These are phyloP conservation scores for Xylariaceae sp. DNA, from an alignment of 2,329 filamentous ascomycete genomes.

Conservation along the genomic window DNA sequence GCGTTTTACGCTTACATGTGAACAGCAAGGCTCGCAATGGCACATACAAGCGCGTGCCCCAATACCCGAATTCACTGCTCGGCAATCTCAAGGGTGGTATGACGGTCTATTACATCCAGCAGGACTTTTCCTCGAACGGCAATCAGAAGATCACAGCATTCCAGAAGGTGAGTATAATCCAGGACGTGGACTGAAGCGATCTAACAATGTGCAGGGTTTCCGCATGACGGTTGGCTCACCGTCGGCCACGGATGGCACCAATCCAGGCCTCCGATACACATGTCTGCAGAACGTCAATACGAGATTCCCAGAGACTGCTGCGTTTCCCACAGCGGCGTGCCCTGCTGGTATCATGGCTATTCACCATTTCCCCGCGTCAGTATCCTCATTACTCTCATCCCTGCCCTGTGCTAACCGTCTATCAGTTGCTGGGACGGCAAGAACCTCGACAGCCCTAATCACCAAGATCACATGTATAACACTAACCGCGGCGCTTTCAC, in stretches of 20 bases:
- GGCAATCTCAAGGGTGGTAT: constrained; percentile 18
- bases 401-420: constrained; percentile 33
- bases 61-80: constrained; percentile 18
- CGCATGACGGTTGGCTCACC: constrained; percentile 34
- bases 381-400: constrained; percentile 7
- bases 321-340: constrained; percentile 35
- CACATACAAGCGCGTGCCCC: constrained; percentile 18
- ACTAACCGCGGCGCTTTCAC: constrained; percentile 9
- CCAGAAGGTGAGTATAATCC: constrained; percentile 42
- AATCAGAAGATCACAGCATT: constrained; percentile 39
- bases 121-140: constrained; percentile 22
- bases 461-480: constrained; percentile 30
- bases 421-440: constrained; percentile 51
- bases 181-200: constrained; percentile 32
- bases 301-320: constrained; percentile 37
- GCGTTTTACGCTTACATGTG: constrained; percentile 41
- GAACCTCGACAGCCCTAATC: constrained; percentile 45
- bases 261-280: constrained; percentile 32
- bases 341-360: constrained; percentile 15
- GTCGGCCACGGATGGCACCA: constrained; percentile 21
- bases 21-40: constrained; percentile 29
- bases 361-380: constrained; percentile 16
- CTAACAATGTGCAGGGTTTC: constrained; percentile 24
- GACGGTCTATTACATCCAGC: constrained; percentile 35
- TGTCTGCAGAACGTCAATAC: constrained; percentile 35